Percentiles rank a stretch among this genome's conserved stretches.
These are phyloP conservation scores for Monilinia fructicola DNA, from an alignment of 2,329 filamentous ascomycete species.

Conservation along the genomic window DNA sequence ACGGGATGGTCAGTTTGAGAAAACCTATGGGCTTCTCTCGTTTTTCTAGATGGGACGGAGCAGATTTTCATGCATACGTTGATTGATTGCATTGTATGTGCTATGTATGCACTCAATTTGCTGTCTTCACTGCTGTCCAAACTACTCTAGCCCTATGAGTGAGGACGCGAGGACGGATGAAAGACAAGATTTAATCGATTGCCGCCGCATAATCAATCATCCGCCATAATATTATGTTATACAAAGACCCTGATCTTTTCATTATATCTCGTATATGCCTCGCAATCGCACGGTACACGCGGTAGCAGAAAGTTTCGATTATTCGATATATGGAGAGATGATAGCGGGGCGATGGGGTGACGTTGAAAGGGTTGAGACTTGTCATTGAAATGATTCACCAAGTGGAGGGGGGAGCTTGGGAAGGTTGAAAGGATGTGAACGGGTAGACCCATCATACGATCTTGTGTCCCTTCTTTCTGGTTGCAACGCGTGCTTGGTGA, in stretches of 20 bases:
- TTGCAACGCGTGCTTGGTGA: not conserved
- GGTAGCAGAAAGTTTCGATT: constrained; percentile 3
- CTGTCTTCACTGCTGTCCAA: constrained; percentile 1
- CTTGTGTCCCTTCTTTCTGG: constrained; percentile 2
- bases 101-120: not conserved
- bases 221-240: not conserved
- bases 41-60: not conserved
- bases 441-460: constrained; percentile 11
- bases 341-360: constrained; percentile 17
- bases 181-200: not conserved
- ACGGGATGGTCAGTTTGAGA: not conserved
- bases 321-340: not conserved
- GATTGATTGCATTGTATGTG: not conserved
- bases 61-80: not conserved
- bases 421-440: not conserved
- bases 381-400: constrained; percentile 14
- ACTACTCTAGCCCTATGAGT: constrained; percentile 9
- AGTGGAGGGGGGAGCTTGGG: not conserved
- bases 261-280: not conserved
- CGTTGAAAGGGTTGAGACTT: constrained; percentile 10
- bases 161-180: not conserved
- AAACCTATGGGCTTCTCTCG: not conserved
- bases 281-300: not conserved
- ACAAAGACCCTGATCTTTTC: not conserved
- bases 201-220: not conserved